Evolutionary conservation across 805 yeast genomes (phyloP).

Genomic region (Wickerhamomyces queroliae): DNA sequence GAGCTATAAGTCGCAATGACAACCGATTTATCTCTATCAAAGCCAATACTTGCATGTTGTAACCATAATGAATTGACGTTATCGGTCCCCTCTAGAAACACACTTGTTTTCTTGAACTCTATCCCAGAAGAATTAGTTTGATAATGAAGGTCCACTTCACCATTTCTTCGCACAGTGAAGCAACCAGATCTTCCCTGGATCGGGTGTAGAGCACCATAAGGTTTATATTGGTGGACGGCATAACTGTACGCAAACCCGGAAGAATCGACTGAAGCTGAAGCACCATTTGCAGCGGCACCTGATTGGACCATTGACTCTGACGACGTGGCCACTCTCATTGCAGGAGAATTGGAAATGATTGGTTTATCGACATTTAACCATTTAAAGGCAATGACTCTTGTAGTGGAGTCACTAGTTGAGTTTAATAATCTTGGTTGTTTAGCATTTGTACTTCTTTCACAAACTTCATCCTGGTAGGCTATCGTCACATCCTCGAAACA

Average conservation of each 20-base stretch:
- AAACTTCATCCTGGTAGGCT: constrained; percentile 33
- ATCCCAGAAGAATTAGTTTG: constrained; percentile 55
- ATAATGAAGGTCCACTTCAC: constrained; percentile 52
- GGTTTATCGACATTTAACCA: constrained; percentile 78
- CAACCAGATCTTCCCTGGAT: constrained; percentile 64
- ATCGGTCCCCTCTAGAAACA: constrained; percentile 24
- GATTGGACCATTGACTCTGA: constrained; percentile 2
- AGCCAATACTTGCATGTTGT: constrained; percentile 44
- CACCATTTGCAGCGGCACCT: constrained; percentile 1
- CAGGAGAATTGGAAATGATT: constrained; percentile 54
- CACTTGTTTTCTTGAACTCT: constrained; percentile 41
- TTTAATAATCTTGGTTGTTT: constrained; percentile 24
- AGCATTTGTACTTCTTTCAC: constrained; percentile 22
- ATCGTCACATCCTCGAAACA: constrained; percentile 21
- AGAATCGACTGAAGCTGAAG: not conserved
- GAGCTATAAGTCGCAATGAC: constrained; percentile 37
- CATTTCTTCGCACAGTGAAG: constrained; percentile 57
- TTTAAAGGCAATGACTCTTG: constrained; percentile 42
- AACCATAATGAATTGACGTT: constrained; percentile 18
- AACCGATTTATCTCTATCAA: constrained; percentile 39
- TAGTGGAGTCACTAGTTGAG: constrained; percentile 36
- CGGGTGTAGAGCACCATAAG: constrained; percentile 66
- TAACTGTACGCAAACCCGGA: constrained; percentile 36
- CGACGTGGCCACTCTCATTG: constrained; percentile 29
- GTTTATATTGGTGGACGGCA: constrained; percentile 51